Conservation (phyloP, 371 early-diverging fungal genomes). For the Zychaea mexicana region DNA sequence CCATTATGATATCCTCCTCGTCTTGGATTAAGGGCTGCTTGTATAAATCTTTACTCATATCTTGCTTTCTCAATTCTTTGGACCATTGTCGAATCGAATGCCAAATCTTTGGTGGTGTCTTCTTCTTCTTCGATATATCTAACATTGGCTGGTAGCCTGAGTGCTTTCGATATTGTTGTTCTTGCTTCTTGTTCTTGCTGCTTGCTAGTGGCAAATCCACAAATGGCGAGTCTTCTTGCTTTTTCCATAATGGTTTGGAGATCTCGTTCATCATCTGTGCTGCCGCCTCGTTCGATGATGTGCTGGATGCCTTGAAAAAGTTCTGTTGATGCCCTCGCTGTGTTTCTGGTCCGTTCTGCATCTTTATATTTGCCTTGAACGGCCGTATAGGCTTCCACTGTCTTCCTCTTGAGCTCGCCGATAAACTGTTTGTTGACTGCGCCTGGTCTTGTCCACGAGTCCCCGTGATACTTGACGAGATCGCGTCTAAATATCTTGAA, state of each 20-base stretch:
- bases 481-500: neutral
- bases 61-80: slow-evolving; percentile 1
- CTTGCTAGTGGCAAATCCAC: slow-evolving; percentile 12
- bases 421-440: slow-evolving; percentile 9
- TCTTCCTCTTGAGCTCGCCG: neutral
- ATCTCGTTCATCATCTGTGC: slow-evolving; percentile 1
- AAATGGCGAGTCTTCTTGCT: slow-evolving; percentile 7
- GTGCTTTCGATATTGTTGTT: slow-evolving; percentile 4
- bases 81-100: neutral
- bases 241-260: slow-evolving; percentile 4
- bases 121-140: neutral
- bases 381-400: neutral
- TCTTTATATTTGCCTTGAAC: slow-evolving; percentile 6
- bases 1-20: too few species aligned
- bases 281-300: neutral
- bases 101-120: neutral
- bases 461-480: neutral
- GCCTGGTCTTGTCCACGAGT: slow-evolving; percentile 2
- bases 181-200: slow-evolving; percentile 2
- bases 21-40: too few species aligned
- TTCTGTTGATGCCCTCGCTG: slow-evolving; percentile 13
- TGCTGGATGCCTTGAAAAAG: slow-evolving; percentile 9
- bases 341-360: neutral
- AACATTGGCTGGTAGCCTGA: slow-evolving; percentile 8
- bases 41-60: neutral